Percentiles rank a stretch among this genome's conserved stretches.
These are phyloP conservation scores for Curvularia verruculosa DNA, from an alignment of 2,329 filamentous ascomycete genomes.

Conservation along the genomic window DNA sequence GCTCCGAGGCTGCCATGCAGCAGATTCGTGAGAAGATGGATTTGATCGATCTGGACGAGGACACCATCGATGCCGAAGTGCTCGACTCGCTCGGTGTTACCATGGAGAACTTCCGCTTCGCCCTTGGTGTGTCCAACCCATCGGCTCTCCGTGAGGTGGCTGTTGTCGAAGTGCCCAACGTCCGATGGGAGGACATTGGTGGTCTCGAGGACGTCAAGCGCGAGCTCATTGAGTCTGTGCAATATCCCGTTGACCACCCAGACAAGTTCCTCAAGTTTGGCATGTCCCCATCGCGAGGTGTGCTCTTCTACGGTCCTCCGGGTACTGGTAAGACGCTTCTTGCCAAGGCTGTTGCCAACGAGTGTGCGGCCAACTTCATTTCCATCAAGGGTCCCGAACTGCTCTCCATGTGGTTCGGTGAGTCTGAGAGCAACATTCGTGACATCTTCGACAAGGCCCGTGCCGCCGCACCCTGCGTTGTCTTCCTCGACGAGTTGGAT, in stretches of 20 bases:
- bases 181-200: slow-evolving; percentile 99
- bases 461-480: slow-evolving; percentile 95
- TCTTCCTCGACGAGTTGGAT: slow-evolving; percentile 98
- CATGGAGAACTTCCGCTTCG: slow-evolving; percentile 99
- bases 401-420: slow-evolving; percentile 99
- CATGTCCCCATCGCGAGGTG: slow-evolving; percentile 95
- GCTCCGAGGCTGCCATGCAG: slow-evolving; percentile 99
- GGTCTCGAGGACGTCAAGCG: slow-evolving; percentile 98
- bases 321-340: slow-evolving; percentile 99
- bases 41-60: slow-evolving; percentile 96
- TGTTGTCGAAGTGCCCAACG: slow-evolving; percentile 98
- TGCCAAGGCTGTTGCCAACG: slow-evolving; percentile 98
- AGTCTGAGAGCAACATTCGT: slow-evolving; percentile 99
- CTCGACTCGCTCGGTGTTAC: slow-evolving; percentile 97
- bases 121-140: slow-evolving; percentile 96
- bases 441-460: slow-evolving; percentile 99
- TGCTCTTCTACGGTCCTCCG: slow-evolving; percentile 97
- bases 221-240: slow-evolving; percentile 97
- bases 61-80: slow-evolving; percentile 98
- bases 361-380: slow-evolving; percentile 99
- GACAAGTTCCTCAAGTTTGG: slow-evolving; percentile 99
- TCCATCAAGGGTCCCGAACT: slow-evolving; percentile 98
- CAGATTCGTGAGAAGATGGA: slow-evolving; percentile 99
- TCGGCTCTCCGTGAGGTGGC: slow-evolving; percentile 98
- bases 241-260: slow-evolving; percentile 98